Evolutionary conservation across 2,329 filamentous ascomycete genomes (phyloP).

Genomic region (Trematosphaeria pertusa): DNA sequence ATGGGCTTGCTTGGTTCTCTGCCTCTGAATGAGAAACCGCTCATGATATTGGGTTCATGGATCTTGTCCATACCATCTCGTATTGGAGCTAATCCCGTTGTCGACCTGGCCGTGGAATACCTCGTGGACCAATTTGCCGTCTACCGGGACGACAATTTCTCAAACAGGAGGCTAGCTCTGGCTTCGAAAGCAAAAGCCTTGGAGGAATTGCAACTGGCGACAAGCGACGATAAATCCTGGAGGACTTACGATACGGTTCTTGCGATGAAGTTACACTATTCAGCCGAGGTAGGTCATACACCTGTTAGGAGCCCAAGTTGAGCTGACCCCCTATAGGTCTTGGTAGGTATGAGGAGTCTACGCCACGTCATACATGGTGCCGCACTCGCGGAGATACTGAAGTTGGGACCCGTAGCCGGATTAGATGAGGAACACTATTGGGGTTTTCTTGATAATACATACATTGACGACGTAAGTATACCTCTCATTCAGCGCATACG

Average conservation of each 20-base stretch:
- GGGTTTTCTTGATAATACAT: conserved; percentile 41
- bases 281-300: conserved; percentile 33
- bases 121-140: conserved; percentile 30
- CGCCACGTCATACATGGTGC: conserved; percentile 37
- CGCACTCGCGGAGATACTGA: conserved; percentile 36
- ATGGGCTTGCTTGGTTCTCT: conserved; percentile 29
- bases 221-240: conserved; percentile 13
- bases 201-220: conserved; percentile 29
- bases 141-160: conserved; percentile 26
- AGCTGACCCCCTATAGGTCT: conserved; percentile 23
- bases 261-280: conserved; percentile 39
- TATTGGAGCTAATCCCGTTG: conserved; percentile 29
- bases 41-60: conserved; percentile 36
- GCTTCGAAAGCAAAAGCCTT: conserved; percentile 34
- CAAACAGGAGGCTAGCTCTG: conserved; percentile 24
- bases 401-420: conserved; percentile 23
- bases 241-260: conserved; percentile 34
- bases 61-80: conserved; percentile 37
- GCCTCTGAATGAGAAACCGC: conserved; percentile 20
- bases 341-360: conserved; percentile 33
- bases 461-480: conserved; percentile 39
- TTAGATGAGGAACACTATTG: conserved; percentile 38
- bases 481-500: background rate
- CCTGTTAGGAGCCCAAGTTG: background rate
- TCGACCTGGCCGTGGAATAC: conserved; percentile 39